Evolutionary conservation across 2,329 filamentous ascomycete species (phyloP), one percentile per base, ranked within the genome.

Genomic region (Nectriaceae sp.): DNA sequence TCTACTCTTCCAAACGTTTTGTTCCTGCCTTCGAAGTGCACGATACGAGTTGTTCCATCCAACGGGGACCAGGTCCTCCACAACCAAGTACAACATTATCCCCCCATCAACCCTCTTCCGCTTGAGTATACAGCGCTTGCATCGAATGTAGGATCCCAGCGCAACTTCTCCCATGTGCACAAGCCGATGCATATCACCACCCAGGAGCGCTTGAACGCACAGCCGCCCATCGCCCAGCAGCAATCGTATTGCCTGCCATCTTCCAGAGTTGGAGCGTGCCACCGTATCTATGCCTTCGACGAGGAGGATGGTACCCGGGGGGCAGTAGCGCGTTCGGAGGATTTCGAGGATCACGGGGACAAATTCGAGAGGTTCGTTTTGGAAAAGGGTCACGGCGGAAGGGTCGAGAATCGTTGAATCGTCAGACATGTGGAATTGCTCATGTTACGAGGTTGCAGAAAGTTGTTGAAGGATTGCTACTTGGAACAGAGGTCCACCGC

Each of bases 191-290:
- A 77, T 69, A 40, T 71, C 70, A 1, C 70, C 64, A 5, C 65
- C 62, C 36, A 82, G 60, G 6, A 83, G 61, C 0, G 77, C 77
- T 59, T 83, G 79, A n/a, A 83, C 70, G 53, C 76, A 81, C 3
- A 80, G 61, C 55, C 75, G 69, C 1, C 79, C 78, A 53, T 83
- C 79, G 31, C 78, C 75, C 0, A 83, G 70, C 0, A 82, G 45
- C 11, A 83, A 54, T 2, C 78, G 70, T 1, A 80, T 57, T 2
- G 69, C 66, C 24, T 76, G 74, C 70, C 74, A 75, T 60, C 68
- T 59, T 15, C 57, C 65, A 3, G 60, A 65, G 5, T 53, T 45
- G 1, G 72, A 67, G 0, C 75, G 63, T 1, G 71, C 60, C 1
- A 69, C 51, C 15, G 56, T 44, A 11, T 76, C 69, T n/a, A 79